A percentile compares a stretch with the other conserved stretches of the same genome.
phyloP scores from a whole-genome alignment of 257 asterid genomes.

The Fraxinus anomala region DNA sequence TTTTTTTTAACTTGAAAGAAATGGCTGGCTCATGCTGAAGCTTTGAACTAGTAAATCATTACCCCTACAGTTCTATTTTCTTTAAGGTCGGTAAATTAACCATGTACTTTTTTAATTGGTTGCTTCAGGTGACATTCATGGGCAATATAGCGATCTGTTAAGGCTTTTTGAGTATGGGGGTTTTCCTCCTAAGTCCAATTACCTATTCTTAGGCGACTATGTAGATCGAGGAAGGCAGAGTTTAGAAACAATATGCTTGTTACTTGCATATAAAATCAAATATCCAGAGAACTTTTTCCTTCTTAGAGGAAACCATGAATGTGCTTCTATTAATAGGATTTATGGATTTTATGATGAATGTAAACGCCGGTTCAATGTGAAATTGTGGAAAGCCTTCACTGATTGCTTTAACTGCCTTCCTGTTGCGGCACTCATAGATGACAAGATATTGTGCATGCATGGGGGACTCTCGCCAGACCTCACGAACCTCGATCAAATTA shows the following conservation, averaged over 20 bases:
- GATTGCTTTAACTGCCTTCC: conserved; percentile 64
- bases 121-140: conserved; percentile 60
- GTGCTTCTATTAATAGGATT: conserved; percentile 61
- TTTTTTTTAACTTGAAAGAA: background rate
- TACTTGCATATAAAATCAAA: conserved; percentile 62
- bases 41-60: conserved; percentile 17
- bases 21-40: conserved; percentile 12
- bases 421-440: conserved; percentile 61
- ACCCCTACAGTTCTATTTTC: conserved; percentile 12
- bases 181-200: conserved; percentile 61
- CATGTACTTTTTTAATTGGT: background rate
- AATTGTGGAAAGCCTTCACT: conserved; percentile 64
- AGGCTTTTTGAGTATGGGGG: conserved; percentile 70
- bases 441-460: conserved; percentile 66
- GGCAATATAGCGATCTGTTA: conserved; percentile 62
- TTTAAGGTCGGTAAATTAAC: conserved; percentile 23
- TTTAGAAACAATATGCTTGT: conserved; percentile 61
- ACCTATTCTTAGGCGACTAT: conserved; percentile 60
- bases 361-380: conserved; percentile 60
- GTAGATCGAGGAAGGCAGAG: conserved; percentile 66
- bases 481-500: conserved; percentile 49
- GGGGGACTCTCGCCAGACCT: conserved; percentile 69
- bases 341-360: conserved; percentile 66
- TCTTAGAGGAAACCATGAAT: conserved; percentile 64
- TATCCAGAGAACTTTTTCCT: conserved; percentile 61